These are phyloP conservation scores for Trichothecium sympodiale DNA, from an alignment of 2,329 filamentous ascomycete species.

Conservation along the genomic window DNA sequence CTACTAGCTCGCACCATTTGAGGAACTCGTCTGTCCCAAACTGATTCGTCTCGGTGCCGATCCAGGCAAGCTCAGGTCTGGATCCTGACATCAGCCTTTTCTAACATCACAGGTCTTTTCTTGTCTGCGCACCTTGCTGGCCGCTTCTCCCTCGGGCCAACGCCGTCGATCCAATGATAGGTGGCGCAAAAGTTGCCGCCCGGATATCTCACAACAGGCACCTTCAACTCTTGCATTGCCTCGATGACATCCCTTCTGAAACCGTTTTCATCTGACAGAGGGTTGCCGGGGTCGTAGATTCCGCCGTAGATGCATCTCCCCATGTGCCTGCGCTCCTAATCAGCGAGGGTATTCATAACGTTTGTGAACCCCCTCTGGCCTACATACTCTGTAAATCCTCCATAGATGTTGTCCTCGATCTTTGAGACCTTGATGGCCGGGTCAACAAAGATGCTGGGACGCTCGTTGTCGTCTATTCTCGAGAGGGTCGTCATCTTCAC, in stretches of 20 bases:
- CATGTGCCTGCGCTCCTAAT: conserved; percentile 53
- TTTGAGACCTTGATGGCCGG: conserved; percentile 54
- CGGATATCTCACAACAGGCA: conserved; percentile 70
- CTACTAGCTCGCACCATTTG: conserved; percentile 63
- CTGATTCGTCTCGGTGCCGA: conserved; percentile 63
- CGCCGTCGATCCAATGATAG: conserved; percentile 75
- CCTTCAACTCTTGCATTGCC: conserved; percentile 60
- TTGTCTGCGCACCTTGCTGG: conserved; percentile 27
- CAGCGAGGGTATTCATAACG: neutral
- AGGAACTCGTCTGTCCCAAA: conserved; percentile 85
- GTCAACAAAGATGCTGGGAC: conserved; percentile 55
- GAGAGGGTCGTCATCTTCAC: conserved; percentile 61
- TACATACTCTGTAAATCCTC: conserved; percentile 78
- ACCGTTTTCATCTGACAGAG: conserved; percentile 61
- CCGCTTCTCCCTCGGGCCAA: conserved; percentile 61
- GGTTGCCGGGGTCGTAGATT: conserved; percentile 67
- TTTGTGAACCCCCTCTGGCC: too few relatives aligned
- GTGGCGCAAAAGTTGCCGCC: conserved; percentile 78
- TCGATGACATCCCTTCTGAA: conserved; percentile 71
- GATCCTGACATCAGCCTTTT: conserved; percentile 3
- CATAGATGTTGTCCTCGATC: conserved; percentile 74
- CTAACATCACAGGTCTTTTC: neutral
- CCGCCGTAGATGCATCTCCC: conserved; percentile 81
- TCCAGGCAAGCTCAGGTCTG: conserved; percentile 68
- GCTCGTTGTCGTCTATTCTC: conserved; percentile 48